Evolutionary conservation across 805 yeast genomes (phyloP).

Genomic region (Candida manassasensis): DNA sequence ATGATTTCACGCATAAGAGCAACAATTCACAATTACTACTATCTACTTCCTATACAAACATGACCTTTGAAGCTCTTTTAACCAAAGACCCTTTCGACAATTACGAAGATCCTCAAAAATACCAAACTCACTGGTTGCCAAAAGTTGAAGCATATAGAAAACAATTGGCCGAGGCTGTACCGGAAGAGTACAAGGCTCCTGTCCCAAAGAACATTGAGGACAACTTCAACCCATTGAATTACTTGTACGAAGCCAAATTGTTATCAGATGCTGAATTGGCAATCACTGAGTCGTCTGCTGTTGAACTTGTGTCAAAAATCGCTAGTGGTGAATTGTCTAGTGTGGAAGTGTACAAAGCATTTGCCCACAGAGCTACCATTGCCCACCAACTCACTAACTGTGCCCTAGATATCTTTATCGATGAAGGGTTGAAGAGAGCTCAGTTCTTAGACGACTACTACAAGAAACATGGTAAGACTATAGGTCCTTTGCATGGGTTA

Average conservation of each 20-base stretch:
- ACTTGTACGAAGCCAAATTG: slow-evolving; percentile 29
- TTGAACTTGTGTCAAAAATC: slow-evolving; percentile 22
- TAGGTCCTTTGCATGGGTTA: slow-evolving; percentile 65
- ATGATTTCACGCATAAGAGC: too few relatives aligned
- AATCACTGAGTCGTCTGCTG: slow-evolving; percentile 34
- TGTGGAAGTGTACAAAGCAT: slow-evolving; percentile 38
- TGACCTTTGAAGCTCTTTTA: slow-evolving; percentile 20
- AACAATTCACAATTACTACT: too few relatives aligned
- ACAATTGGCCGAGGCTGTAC: slow-evolving; percentile 24
- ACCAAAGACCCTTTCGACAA: slow-evolving; percentile 25
- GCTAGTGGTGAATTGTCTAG: slow-evolving; percentile 30
- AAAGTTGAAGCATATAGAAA: slow-evolving; percentile 38
- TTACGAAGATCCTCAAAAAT: slow-evolving; percentile 41
- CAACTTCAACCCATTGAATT: slow-evolving; percentile 32
- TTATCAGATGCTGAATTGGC: slow-evolving; percentile 30
- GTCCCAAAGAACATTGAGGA: slow-evolving; percentile 30
- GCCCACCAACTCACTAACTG: slow-evolving; percentile 43
- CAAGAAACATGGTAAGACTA: slow-evolving; percentile 39
- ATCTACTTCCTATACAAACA: slow-evolving; percentile 7
- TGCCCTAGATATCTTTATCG: slow-evolving; percentile 44
- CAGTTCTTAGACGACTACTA: slow-evolving; percentile 49
- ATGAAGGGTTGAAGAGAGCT: slow-evolving; percentile 56
- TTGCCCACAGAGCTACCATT: slow-evolving; percentile 37
- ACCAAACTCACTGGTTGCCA: slow-evolving; percentile 39
- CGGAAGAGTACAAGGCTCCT: slow-evolving; percentile 25